These are phyloP conservation scores for Lasiosphaeris hirsuta DNA, from an alignment of 495 filamentous ascomycete genomes.

Conservation along the genomic window DNA sequence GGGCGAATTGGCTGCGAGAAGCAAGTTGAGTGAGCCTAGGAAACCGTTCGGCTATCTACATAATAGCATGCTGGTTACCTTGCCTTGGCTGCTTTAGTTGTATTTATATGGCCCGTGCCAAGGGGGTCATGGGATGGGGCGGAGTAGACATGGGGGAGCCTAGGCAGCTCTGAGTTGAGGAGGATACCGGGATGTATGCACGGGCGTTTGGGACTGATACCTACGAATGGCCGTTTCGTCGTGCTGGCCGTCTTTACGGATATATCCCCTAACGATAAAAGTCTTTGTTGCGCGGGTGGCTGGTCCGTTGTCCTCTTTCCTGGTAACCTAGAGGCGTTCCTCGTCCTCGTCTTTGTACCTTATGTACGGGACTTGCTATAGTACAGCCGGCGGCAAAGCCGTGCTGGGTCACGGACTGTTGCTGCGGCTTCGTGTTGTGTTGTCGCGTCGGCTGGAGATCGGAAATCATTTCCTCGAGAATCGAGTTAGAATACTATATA, in stretches of 20 bases:
- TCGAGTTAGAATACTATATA: too few species aligned
- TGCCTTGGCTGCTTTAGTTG: neutral
- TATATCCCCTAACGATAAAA: neutral
- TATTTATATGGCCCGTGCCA: neutral
- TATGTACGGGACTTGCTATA: too few species aligned
- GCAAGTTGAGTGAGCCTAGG: conserved; percentile 43
- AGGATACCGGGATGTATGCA: neutral
- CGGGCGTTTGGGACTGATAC: conserved; percentile 4
- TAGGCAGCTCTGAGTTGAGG: neutral
- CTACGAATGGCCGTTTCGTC: neutral
- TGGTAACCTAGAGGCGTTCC: neutral
- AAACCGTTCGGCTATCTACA: neutral
- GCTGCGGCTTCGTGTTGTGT: too few species aligned
- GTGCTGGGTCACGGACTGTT: too few species aligned
- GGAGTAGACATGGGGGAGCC: neutral
- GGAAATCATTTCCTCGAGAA: too few species aligned
- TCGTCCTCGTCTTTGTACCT: too few species aligned
- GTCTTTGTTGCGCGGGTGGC: neutral
- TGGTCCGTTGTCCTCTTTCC: neutral
- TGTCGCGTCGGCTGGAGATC: too few species aligned
- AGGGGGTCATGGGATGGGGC: neutral
- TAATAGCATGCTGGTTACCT: neutral
- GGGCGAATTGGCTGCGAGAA: conserved; percentile 75
- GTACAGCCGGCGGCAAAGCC: too few species aligned
- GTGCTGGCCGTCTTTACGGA: neutral